These are phyloP conservation scores for Gelatoporia subvermispora DNA, from an alignment of 768 basidiomycete genomes.

Conservation along the genomic window DNA sequence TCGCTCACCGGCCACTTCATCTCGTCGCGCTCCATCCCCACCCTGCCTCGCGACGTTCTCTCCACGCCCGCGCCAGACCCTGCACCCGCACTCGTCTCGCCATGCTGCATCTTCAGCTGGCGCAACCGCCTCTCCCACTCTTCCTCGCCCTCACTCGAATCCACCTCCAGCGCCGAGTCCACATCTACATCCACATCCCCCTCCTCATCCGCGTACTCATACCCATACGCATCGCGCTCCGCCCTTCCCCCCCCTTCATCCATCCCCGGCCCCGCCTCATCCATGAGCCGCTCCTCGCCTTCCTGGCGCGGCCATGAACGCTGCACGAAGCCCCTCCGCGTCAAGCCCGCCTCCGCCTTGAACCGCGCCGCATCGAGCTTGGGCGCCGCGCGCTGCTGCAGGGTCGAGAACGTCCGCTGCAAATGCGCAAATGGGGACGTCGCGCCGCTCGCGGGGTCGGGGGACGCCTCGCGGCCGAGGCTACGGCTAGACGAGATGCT, in stretches of 20 bases:
- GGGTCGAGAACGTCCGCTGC: slow-evolving; percentile 37
- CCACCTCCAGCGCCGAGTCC: background rate
- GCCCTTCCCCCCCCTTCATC: slow-evolving; percentile 10
- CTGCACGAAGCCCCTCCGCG: slow-evolving; percentile 52
- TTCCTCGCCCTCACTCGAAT: slow-evolving; percentile 10
- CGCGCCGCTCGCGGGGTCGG: slow-evolving; percentile 16
- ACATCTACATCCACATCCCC: slow-evolving; percentile 8
- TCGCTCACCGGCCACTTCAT: slow-evolving; percentile 60
- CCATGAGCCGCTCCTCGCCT: slow-evolving; percentile 35
- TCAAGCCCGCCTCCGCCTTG: slow-evolving; percentile 69
- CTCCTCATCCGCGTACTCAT: slow-evolving; percentile 13
- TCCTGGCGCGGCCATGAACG: slow-evolving; percentile 28
- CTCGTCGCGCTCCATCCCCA: slow-evolving; percentile 39
- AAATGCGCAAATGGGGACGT: slow-evolving; percentile 34
- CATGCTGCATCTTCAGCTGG: slow-evolving; percentile 20
- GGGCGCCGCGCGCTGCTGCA: slow-evolving; percentile 44
- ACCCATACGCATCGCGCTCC: slow-evolving; percentile 13
- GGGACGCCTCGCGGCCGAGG: slow-evolving; percentile 9
- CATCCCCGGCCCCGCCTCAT: slow-evolving; percentile 29
- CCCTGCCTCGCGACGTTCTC: slow-evolving; percentile 8
- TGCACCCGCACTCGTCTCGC: slow-evolving; percentile 24
- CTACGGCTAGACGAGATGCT: slow-evolving; percentile 27
- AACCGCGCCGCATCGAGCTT: slow-evolving; percentile 58
- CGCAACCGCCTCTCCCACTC: slow-evolving; percentile 12
- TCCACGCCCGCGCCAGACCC: slow-evolving; percentile 10